A percentile compares a stretch with the other conserved stretches of the same genome.
Evolutionary conservation across 805 yeast genomes (phyloP).

Genomic region (Ogataea salicorniae): DNA sequence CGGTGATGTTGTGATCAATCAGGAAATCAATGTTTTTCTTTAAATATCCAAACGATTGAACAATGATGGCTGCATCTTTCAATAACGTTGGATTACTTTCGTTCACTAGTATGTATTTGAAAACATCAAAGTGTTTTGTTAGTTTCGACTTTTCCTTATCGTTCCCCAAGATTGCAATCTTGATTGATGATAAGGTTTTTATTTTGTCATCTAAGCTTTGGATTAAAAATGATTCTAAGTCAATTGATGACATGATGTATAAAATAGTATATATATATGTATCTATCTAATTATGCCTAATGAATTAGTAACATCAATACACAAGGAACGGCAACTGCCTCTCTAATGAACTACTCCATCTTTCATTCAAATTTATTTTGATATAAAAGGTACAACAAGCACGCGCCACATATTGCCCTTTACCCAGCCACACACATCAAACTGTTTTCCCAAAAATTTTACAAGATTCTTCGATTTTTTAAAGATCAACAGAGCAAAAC

Average conservation of each 20-base stretch:
- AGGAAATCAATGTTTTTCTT: slow-evolving; percentile 19
- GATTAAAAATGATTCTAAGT: slow-evolving; percentile 3
- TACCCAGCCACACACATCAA: too few relatives aligned
- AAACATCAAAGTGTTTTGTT: slow-evolving; percentile 8
- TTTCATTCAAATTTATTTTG: too few relatives aligned
- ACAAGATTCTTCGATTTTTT: too few relatives aligned
- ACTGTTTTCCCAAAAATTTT: too few relatives aligned
- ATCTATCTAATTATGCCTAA: not conserved
- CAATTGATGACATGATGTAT: not conserved
- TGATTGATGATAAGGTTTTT: slow-evolving; percentile 10
- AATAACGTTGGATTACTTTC: slow-evolving; percentile 15
- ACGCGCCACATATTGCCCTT: too few relatives aligned
- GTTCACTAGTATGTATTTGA: slow-evolving; percentile 9
- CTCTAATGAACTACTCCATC: too few relatives aligned
- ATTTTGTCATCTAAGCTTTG: slow-evolving; percentile 8
- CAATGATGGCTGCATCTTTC: slow-evolving; percentile 20
- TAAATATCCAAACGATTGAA: slow-evolving; percentile 26
- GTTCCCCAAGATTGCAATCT: slow-evolving; percentile 24
- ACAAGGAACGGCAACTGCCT: not conserved
- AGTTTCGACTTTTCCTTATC: slow-evolving; percentile 24
- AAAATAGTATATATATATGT: not conserved
- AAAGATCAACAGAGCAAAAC: too few relatives aligned
- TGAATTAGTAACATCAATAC: too few relatives aligned
- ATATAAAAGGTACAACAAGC: too few relatives aligned
- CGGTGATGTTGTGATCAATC: slow-evolving; percentile 9